phyloP scores from a whole-genome alignment of 2,329 filamentous ascomycete species.

The Madurella fahalii region DNA sequence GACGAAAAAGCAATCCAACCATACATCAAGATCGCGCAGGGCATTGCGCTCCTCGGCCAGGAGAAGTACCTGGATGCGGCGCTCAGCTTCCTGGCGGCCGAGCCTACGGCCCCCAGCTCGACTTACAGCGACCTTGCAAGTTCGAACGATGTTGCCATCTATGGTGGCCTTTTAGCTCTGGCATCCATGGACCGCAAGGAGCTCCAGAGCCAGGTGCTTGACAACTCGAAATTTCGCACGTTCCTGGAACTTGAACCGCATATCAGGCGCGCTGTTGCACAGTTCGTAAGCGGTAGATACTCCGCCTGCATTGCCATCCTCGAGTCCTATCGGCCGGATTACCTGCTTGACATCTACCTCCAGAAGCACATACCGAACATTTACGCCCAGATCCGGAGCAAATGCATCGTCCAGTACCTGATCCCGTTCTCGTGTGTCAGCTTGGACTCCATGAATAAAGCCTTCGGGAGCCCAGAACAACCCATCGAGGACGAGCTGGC shows the following conservation, averaged over 20 bases:
- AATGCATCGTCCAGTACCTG: conserved; percentile 92
- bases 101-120: conserved; percentile 45
- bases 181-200: conserved; percentile 81
- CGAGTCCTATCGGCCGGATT: conserved; percentile 77
- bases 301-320: conserved; percentile 78
- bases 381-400: conserved; percentile 73
- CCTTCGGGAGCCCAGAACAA: conserved; percentile 63
- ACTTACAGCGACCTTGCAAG: conserved; percentile 70
- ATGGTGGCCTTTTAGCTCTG: conserved; percentile 84
- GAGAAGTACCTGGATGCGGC: conserved; percentile 61
- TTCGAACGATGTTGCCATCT: conserved; percentile 85
- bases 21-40: conserved; percentile 48
- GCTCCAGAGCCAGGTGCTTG: conserved; percentile 71
- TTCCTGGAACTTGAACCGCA: conserved; percentile 93
- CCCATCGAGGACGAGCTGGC: conserved; percentile 72
- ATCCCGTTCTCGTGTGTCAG: conserved; percentile 86
- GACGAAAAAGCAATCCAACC: conserved; percentile 46
- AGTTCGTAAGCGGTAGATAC: conserved; percentile 90
- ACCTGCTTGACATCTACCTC: conserved; percentile 84
- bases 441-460: conserved; percentile 69
- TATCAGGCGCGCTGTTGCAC: conserved; percentile 81
- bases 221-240: conserved; percentile 74
- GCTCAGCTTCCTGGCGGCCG: conserved; percentile 61
- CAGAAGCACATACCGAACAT: conserved; percentile 67
- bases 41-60: conserved; percentile 48